Evolutionary conservation across 2,329 filamentous ascomycete species (phyloP), one percentile per base, ranked within the genome.

Genomic region (Alternaria arbusti): DNA sequence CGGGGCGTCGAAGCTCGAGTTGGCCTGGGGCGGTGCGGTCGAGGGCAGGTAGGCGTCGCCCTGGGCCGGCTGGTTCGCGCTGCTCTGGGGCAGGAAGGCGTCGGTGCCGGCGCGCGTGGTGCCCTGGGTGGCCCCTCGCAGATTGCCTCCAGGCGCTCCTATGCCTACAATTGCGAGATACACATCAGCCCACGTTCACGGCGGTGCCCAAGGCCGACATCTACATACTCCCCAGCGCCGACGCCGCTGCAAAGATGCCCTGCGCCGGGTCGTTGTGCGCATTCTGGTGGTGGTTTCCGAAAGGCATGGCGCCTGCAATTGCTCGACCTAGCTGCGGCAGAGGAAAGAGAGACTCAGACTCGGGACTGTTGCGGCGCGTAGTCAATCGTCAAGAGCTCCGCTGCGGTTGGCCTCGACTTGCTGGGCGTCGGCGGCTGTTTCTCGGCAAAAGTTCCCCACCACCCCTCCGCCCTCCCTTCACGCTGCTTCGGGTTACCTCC

Each of bases 1-100:
- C 65, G 84, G 81, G 50, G 82, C 81, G 62, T 87, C 85, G 77
- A 83, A 87, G 72, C 82, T 83, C 63, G 82, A 83, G 63, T 81
- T 77, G 28, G 75, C 66, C 71, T 76, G 55, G 74, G 76, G 52
- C 72, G 74, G 63, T 79, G 78, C 64, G 68, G 74, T 63, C 71
- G 74, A 61, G 72, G 71, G 54, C 30, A 61, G 65, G 68, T 63
- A 63, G 17, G 68, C 52, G 15, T 69, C 67, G 25, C 54, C 36
- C 40, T 62, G 65, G 15, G 63, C 66, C 46, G 70, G 72, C 15
- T 75, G 70, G 56, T 52, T 63, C 17, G 57, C 74, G 58, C 76
- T 79, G 61, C 76, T 76, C 58, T 71, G 75, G 13, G 80, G 75
- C 68, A 82, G 74, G 50, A 84, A 78, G 56, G 78, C 78, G 69